Evolutionary conservation across 1,284 basidiomycete genomes (phyloP).

Genomic region (Phylloporus sp.): DNA sequence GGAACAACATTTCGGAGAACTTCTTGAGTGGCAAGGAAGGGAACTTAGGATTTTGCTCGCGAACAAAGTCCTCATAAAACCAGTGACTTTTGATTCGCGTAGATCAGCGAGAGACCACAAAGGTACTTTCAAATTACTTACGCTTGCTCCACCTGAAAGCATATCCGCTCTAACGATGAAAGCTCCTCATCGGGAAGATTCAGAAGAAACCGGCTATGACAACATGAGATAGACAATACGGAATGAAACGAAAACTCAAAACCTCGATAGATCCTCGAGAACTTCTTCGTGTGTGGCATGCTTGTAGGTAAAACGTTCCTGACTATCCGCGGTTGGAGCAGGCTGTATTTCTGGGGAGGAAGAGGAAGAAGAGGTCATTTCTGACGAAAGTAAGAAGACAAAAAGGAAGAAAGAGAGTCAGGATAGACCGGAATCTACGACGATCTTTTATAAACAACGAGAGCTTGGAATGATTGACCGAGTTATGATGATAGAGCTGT

Average conservation of each 20-base stretch:
- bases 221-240: constrained; percentile 19
- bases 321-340: constrained; percentile 53
- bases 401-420: constrained; percentile 49
- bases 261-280: constrained; percentile 91
- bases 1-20: constrained; percentile 94
- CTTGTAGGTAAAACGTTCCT: constrained; percentile 65
- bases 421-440: constrained; percentile 46
- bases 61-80: constrained; percentile 99
- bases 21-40: constrained; percentile 90
- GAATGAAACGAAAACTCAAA: constrained; percentile 15
- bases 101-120: constrained; percentile 10
- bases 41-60: constrained; percentile 87
- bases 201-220: constrained; percentile 88
- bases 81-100: constrained; percentile 76
- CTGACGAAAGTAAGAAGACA: constrained; percentile 30
- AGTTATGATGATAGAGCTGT: constrained; percentile 31
- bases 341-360: constrained; percentile 77
- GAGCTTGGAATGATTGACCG: constrained; percentile 33
- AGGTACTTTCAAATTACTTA: constrained; percentile 52
- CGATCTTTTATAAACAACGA: constrained; percentile 45
- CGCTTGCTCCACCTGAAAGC: constrained; percentile 99
- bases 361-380: constrained; percentile 66
- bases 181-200: constrained; percentile 96
- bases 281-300: constrained; percentile 78
- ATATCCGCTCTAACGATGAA: constrained; percentile 89